phyloP scores from a whole-genome alignment of 2,329 filamentous ascomycete species.

The Eurotiales sp. region DNA sequence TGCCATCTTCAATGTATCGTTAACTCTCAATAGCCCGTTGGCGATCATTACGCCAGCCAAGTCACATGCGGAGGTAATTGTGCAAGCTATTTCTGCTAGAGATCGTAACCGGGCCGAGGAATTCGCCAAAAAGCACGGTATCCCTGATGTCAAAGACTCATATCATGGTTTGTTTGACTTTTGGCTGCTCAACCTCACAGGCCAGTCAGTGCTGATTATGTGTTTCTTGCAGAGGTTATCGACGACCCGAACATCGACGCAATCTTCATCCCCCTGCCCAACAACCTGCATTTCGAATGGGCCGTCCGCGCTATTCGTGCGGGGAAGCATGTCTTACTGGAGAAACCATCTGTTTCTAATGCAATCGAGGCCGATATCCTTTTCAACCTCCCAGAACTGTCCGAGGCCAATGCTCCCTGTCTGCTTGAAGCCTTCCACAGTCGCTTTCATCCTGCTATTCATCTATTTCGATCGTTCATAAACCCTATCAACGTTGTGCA shows the following conservation, averaged over 20 bases:
- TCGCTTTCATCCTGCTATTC: conserved; percentile 47
- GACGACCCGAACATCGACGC: conserved; percentile 35
- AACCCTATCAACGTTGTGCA: conserved; percentile 36
- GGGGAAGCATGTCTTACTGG: conserved; percentile 53
- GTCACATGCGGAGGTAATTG: conserved; percentile 52
- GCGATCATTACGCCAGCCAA: conserved; percentile 45
- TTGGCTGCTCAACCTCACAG: conserved; percentile 22
- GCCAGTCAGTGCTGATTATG: not conserved
- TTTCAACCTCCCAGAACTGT: conserved; percentile 33
- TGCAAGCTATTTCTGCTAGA: conserved; percentile 53
- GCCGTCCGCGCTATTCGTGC: conserved; percentile 45
- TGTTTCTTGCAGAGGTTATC: conserved; percentile 12
- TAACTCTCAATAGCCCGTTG: conserved; percentile 14
- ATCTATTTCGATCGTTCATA: conserved; percentile 38
- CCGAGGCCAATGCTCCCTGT: conserved; percentile 35
- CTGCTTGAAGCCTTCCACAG: conserved; percentile 52
- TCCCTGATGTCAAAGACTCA: conserved; percentile 47
- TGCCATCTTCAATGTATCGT: not conserved
- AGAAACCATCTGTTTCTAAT: conserved; percentile 50
- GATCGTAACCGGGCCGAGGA: conserved; percentile 45
- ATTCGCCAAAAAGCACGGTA: conserved; percentile 51
- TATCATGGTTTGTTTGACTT: conserved; percentile 50
- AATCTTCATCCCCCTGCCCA: conserved; percentile 48
- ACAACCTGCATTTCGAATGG: conserved; percentile 40
- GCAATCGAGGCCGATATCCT: conserved; percentile 41